These are phyloP conservation scores for Coccomyxa sp. DNA, from an alignment of 139 green algal species.

Conservation along the genomic window DNA sequence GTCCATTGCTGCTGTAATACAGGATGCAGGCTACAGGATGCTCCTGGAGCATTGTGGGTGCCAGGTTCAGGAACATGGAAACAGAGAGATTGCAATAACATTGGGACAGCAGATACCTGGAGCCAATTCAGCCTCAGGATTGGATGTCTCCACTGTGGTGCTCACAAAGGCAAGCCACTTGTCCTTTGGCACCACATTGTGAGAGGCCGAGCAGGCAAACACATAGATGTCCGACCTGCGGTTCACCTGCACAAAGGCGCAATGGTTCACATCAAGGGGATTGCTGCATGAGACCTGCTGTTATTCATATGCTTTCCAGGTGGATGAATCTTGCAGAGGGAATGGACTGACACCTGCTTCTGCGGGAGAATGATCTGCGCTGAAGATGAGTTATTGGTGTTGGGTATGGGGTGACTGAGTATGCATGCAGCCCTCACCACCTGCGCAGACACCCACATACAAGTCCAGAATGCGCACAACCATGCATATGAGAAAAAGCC, in stretches of 20 bases:
- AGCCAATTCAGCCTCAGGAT: constrained; percentile 57
- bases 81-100: neutral
- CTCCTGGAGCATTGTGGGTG: neutral
- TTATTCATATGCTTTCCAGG: neutral
- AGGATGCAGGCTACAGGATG: too few relatives aligned
- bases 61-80: neutral
- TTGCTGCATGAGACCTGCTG: neutral
- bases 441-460: constrained; percentile 16
- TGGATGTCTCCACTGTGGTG: constrained; percentile 86
- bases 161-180: constrained; percentile 98
- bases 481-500: neutral
- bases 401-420: constrained; percentile 91
- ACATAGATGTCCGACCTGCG: constrained; percentile 96
- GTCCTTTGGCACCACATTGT: constrained; percentile 84
- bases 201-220: constrained; percentile 91
- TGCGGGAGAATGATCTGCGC: constrained; percentile 98
- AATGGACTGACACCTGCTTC: constrained; percentile 64
- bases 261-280: neutral
- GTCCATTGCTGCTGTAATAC: too few relatives aligned
- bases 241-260: constrained; percentile 14
- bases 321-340: neutral
- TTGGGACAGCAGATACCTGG: constrained; percentile 17
- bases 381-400: constrained; percentile 82
- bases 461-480: neutral
- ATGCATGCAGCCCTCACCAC: constrained; percentile 94